phyloP scores from a whole-genome alignment of 345 rosid genomes.

The Pugionium cornutum region DNA sequence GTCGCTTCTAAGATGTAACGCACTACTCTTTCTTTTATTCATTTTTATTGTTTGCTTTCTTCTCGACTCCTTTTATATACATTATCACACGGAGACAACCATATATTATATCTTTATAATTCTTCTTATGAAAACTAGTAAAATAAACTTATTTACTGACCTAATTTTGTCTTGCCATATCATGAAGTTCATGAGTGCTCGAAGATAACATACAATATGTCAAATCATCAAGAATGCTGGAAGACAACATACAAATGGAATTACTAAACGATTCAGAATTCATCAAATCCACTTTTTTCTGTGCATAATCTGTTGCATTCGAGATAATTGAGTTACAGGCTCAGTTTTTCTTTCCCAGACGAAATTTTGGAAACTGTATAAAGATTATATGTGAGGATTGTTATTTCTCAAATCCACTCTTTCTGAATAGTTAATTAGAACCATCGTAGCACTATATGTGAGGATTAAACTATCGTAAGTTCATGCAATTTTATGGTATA shows the following conservation, averaged over 20 bases:
- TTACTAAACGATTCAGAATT: slow-evolving; percentile 9
- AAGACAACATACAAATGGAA: slow-evolving; percentile 29
- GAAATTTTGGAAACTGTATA: no score
- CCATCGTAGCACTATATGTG: no score
- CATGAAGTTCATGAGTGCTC: slow-evolving; percentile 32
- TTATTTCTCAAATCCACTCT: no score
- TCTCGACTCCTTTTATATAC: slow-evolving; percentile 32
- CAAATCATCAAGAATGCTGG: no score
- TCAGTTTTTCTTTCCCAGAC: no score
- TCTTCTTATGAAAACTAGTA: slow-evolving; percentile 24
- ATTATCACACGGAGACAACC: slow-evolving; percentile 21
- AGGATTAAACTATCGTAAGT: no score
- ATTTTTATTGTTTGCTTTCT: slow-evolving; percentile 25
- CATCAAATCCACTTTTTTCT: no score
- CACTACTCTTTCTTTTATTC: slow-evolving; percentile 32
- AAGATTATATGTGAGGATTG: no score
- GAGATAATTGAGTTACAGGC: no score
- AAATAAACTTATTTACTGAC: slow-evolving; percentile 30
- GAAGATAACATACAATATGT: slow-evolving; percentile 32
- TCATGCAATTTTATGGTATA: no score
- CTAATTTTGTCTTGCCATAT: slow-evolving; percentile 44
- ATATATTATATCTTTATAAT: background rate
- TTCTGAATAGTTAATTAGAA: no score
- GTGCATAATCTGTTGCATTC: no score
- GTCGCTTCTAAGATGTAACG: slow-evolving; percentile 34